These are phyloP conservation scores for Staphylotrichum tortipilum DNA, from an alignment of 495 filamentous ascomycete genomes.

Conservation along the genomic window DNA sequence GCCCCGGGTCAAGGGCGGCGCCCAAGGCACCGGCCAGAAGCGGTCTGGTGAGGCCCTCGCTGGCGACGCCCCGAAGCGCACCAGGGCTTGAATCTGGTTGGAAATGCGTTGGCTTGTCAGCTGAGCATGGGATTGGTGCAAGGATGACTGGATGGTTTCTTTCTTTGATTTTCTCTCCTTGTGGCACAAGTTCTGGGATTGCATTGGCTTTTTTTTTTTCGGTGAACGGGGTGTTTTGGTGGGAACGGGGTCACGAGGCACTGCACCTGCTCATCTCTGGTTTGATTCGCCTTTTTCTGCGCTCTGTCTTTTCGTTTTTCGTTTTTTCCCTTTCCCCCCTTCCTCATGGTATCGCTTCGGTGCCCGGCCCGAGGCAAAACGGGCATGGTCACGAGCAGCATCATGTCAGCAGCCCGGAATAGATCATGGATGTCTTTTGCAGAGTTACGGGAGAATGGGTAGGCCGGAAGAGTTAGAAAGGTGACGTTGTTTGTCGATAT, in stretches of 20 bases:
- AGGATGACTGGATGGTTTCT: slow-evolving; percentile 1
- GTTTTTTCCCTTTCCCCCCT: too few relatives aligned
- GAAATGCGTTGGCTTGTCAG: too few relatives aligned
- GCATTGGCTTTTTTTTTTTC: slow-evolving; percentile 1
- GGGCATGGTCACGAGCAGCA: slow-evolving; percentile 1
- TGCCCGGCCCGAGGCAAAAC: background rate
- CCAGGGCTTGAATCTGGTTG: slow-evolving; percentile 25
- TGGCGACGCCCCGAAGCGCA: slow-evolving; percentile 26
- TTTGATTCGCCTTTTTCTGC: background rate
- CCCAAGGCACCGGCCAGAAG: slow-evolving; percentile 31
- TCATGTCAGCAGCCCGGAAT: background rate
- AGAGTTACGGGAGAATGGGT: slow-evolving; percentile 9
- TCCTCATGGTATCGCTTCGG: background rate
- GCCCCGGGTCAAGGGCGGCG: slow-evolving; percentile 49
- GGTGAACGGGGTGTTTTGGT: background rate
- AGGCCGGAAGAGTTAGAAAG: slow-evolving; percentile 6
- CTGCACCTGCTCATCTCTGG: background rate
- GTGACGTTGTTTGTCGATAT: slow-evolving; percentile 5
- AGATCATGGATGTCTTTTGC: slow-evolving; percentile 2
- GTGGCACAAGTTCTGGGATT: background rate
- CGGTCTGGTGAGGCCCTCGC: slow-evolving; percentile 35
- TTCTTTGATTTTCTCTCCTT: background rate
- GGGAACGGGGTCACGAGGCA: background rate
- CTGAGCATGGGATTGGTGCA: background rate
- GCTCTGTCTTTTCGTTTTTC: slow-evolving; percentile 3